Evolutionary conservation across 2,329 filamentous ascomycete species (phyloP), one percentile per base, ranked within the genome.

Genomic region (Stromatinia cepivora): DNA sequence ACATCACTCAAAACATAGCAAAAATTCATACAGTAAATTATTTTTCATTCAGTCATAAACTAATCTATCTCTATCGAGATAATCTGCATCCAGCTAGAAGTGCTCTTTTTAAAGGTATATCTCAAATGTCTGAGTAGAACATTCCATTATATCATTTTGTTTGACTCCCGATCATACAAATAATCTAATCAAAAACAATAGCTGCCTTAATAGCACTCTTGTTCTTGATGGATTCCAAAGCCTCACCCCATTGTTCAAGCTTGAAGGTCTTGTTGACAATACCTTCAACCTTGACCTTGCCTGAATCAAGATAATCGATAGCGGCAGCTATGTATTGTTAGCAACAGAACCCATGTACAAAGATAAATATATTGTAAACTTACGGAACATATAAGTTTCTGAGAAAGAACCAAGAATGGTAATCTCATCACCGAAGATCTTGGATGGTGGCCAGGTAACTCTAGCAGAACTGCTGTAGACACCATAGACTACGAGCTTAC

Each of bases 201-300:
- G 88, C 88, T 66, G 89, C 89, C 83, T 92, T 92, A 78, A 92
- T 91, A 70, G 89, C 89, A 66, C 82, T 86, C 83, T 92, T 91
- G 81, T 90, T 88, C 76, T 84, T 87, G 22, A 92, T 91, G 69
- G 86, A 85, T 78, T 91, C 87, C 73, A 92, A 81, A 71, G 88
- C 90, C 78, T 91, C 87, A 58, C 82, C 87, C 85, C 88, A 92
- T 77, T 92, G 84, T 77, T 92, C 89, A n/a, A 92, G 82, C 80
- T 85, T 88, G 81, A 88, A 92, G 8, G 84, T 86, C 82, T 91
- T 91, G 81, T 91, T 91, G 72, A 91, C 89, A 67, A 92, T 91
- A 5, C 90, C 89, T 66, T 84, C 81, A 64, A 90, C 84, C 79
- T 84, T 87, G 74, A 89, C 82, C 78, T 87, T 88, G 69, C 86